Evolutionary conservation across 352 stramenopile genomes (phyloP), one percentile per base, ranked within the genome.

Genomic region (Peronospora belbahrii): DNA sequence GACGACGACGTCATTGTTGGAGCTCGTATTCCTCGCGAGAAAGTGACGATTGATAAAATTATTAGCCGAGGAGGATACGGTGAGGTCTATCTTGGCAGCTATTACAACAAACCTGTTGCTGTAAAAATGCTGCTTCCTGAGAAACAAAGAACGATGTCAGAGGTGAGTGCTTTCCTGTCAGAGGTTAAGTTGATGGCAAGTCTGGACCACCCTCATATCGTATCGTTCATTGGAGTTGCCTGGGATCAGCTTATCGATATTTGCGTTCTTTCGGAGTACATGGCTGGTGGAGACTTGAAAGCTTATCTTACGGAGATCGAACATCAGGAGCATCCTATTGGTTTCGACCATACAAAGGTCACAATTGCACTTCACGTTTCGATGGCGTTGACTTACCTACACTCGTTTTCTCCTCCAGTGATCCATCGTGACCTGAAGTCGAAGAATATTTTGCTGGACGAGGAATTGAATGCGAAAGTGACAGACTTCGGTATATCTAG

Each of bases 361-460:
- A 46, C 56, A 34, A 73, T 73, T 34, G 58, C 62, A 13, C 39
- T 70, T 22, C 54, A 67, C 42, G 50, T 78, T 13, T 39, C 59
- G 0, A 52, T 66, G 3, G 67, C 56, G 10, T 28, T 83, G 19
- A 60, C 51, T 14, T 80, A 76, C 45, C 42, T 83, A 32, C 70
- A 80, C 47, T 67, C 55, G 11, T 38, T 76, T 9, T 33, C 49
- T 3, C 58, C 59, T 43, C 42, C 52, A 0, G 45, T 76, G 6
- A 60, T 83, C 30, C 68, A 79, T 39, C 63, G 67, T 8, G 66
- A 81, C 24, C 47, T 81, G 18, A 80, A 78, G 30, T 80, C 68
- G 9, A 71, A 67, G 38, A 81, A 79, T 27, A 42, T 81, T 7
- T 47, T 77, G 46, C 47, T 84, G 17, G 54, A 48, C 9, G 43